Conservation (phyloP, 345 rosid genomes). For the Citrus australasica region DNA sequence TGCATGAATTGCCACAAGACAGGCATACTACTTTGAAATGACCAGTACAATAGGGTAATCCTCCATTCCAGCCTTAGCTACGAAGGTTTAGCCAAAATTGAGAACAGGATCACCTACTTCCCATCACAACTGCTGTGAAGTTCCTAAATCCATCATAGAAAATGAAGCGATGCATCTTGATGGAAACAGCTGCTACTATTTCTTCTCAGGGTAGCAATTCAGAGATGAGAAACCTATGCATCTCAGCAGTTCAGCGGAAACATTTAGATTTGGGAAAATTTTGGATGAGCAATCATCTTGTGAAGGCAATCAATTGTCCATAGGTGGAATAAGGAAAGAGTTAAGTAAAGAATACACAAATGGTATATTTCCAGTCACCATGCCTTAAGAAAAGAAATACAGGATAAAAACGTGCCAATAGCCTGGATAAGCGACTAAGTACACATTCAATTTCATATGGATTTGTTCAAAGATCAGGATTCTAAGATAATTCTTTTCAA, state of each 20-base stretch:
- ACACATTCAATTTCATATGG: neutral
- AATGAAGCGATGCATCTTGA: neutral
- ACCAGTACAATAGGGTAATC: neutral
- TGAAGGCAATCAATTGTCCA: neutral
- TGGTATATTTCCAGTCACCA: neutral
- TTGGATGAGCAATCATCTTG: neutral
- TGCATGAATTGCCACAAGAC: too few relatives aligned
- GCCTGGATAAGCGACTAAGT: neutral
- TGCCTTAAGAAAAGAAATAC: neutral
- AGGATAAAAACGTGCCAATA: neutral
- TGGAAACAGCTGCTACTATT: neutral
- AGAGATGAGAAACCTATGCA: neutral
- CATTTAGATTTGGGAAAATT: neutral
- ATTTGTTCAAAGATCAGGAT: neutral
- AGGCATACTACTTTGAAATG: neutral
- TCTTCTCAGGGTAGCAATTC: neutral
- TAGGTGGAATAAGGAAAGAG: neutral
- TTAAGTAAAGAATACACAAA: neutral
- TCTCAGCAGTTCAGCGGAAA: neutral
- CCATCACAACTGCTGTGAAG: neutral
- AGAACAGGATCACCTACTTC: neutral
- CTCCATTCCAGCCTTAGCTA: neutral
- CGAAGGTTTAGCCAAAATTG: neutral
- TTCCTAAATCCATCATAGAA: neutral
- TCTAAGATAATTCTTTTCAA: neutral